Base-by-base conservation (phyloP, 495 filamentous ascomycete species). In the Penicillium chermesinum region DNA sequence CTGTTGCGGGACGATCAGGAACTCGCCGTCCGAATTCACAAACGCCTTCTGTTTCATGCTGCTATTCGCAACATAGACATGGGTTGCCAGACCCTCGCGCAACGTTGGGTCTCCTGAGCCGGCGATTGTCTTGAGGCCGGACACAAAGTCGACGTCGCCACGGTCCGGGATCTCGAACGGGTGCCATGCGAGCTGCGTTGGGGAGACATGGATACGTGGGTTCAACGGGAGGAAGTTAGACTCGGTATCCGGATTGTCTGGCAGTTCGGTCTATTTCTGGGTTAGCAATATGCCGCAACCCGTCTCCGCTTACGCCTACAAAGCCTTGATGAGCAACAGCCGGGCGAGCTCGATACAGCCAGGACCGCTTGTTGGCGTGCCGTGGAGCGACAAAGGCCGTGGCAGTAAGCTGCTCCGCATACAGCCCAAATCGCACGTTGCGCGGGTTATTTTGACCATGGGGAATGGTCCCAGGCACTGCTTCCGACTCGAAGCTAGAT, bases 191-290 rank as follows among this genome's bases (percentile, higher is more conserved):
- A 74, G 63, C 49, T 74, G 71, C 0, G 72, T 75, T 22, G 73
- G 73, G 7, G 87, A 83, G 57, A 87, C 76, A 50, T 84, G 80
- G 17, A 87, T 73, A 48, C 72, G 76, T 6, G 70, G 69, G 50
- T 74, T 72, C 17, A 75, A 46, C 0, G 72, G 72, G 1, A 75
- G 52, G 51, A 78, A 78, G 53, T 65, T 71, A 17, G 63, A 68
- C 61, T 76, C 66, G 22, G 66, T 70, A 35, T 67, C 63, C 48
- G 57, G 47, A 56, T 77, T 77, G 48, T 74, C 77, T 48, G 65
- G 71, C 41, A 63, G 66, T 43, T 65, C 70, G 32, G 67, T 78
- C 78, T 70, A 38, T 39, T 1, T 7, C 22, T 1, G 21, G 22
- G 10, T 30, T 30, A 30, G 25, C 4, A 30, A 30, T 17, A 9